These are phyloP conservation scores for Turritis glabra DNA, from an alignment of 345 rosid genomes.

Conservation along the genomic window DNA sequence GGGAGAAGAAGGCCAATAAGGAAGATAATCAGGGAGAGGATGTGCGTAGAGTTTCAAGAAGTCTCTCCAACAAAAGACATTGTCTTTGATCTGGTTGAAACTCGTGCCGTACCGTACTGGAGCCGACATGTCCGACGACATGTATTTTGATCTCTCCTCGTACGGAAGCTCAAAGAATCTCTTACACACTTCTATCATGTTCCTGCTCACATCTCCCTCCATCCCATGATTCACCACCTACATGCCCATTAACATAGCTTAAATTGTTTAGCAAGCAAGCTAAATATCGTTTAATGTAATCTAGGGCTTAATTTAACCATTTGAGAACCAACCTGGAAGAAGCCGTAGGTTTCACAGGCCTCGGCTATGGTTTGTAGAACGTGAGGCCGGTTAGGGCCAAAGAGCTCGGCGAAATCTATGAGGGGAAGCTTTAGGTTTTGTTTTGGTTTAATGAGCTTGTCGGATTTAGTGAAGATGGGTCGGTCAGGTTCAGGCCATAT, in stretches of 20 bases:
- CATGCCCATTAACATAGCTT: slow-evolving; percentile 27
- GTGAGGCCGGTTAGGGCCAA: slow-evolving; percentile 52
- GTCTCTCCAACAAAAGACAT: slow-evolving; percentile 90
- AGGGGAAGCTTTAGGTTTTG: slow-evolving; percentile 62
- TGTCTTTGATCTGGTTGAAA: slow-evolving; percentile 81
- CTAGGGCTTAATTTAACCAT: background rate
- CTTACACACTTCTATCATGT: slow-evolving; percentile 62
- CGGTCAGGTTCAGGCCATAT: slow-evolving; percentile 63
- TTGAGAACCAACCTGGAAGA: slow-evolving; percentile 62
- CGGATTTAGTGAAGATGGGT: slow-evolving; percentile 36
- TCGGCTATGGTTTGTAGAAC: slow-evolving; percentile 55
- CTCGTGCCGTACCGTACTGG: slow-evolving; percentile 89
- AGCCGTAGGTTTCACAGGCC: slow-evolving; percentile 75
- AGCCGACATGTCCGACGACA: slow-evolving; percentile 70
- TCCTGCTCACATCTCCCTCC: slow-evolving; percentile 47
- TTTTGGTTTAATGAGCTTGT: slow-evolving; percentile 31
- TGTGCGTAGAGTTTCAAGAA: slow-evolving; percentile 73
- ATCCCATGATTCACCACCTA: slow-evolving; percentile 82
- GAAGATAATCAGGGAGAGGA: slow-evolving; percentile 59
- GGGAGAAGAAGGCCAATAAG: slow-evolving; percentile 92
- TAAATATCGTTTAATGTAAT: background rate
- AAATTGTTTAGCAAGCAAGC: slow-evolving; percentile 3
- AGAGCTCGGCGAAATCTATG: slow-evolving; percentile 68
- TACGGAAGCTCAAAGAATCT: slow-evolving; percentile 72
- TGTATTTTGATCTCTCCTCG: slow-evolving; percentile 77